Conservation (phyloP, 2,329 filamentous ascomycete species). For the Penicillium verrucosum region DNA sequence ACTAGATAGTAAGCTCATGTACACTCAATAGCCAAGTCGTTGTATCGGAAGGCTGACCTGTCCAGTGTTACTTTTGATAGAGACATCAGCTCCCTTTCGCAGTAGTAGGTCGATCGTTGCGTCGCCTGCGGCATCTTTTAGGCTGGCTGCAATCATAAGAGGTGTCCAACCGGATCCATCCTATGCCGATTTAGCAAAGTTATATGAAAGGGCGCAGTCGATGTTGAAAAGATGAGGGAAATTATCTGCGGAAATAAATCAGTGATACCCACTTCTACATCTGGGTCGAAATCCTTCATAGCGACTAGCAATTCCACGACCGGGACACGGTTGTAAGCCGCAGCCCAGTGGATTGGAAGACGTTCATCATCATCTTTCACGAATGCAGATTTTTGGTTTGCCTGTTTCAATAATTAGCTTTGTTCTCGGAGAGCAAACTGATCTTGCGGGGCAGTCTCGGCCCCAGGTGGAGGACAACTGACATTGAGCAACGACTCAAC, state of each 20-base stretch:
- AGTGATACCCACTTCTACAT: constrained; percentile 62
- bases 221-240: background rate
- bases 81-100: constrained; percentile 48
- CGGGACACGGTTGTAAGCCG: constrained; percentile 72
- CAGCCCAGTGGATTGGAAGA: constrained; percentile 90
- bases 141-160: constrained; percentile 49
- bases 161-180: constrained; percentile 51
- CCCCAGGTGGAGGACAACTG: constrained; percentile 27
- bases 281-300: constrained; percentile 73
- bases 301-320: constrained; percentile 72
- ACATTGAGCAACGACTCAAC: constrained; percentile 74
- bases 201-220: background rate
- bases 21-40: background rate
- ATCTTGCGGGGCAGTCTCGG: constrained; percentile 27
- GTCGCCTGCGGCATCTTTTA: constrained; percentile 47
- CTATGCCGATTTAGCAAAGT: constrained; percentile 21
- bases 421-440: background rate
- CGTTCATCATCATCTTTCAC: constrained; percentile 81
- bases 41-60: constrained; percentile 31
- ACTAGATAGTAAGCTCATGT: constrained; percentile 7
- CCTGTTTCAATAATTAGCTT: constrained; percentile 50
- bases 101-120: constrained; percentile 45
- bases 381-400: constrained; percentile 72
- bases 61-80: constrained; percentile 41
- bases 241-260: background rate